Base-by-base conservation (phyloP, 2,329 filamentous ascomycete species). In the Venturiaceae sp. region DNA sequence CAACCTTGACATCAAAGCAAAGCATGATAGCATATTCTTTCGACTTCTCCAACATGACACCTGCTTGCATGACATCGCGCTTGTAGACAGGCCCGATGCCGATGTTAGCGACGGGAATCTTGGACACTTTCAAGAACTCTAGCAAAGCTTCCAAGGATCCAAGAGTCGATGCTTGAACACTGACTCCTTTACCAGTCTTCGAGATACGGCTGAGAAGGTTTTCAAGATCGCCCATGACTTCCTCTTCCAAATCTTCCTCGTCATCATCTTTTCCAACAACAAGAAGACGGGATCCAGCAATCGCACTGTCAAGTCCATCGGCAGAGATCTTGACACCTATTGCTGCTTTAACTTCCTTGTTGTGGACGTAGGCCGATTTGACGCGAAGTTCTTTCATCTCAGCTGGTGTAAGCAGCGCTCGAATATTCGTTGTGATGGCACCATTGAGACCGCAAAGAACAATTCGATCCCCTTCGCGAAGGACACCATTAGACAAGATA, bases 281-380 rank as follows among this genome's bases (percentile, higher is more conserved):
- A 66, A 99, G 84, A 66, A 99, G 80, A 64, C 95, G 86, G 21
- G 95, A 99, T 71, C 94, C 94, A 62, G 94, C 94, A 72, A 99
- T 97, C 65, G 95, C 94, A 62, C 90, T 87, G 72, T 99, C 94
- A 23, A 99, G 87, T 63, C 92, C 91, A 66, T 96, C 95, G 47
- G 92, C 94, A 63, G 91, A 91, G 70, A 99, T 97, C 83, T 99
- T 99, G 73, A 99, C 90, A 87, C 94, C 94, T 68, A 99, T 83
- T 8, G 94, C 91, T 21, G 95, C 94, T 80, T 96, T 99, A 77
- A 96, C 92, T 73, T 96, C 91, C 79, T 99, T 97, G 79, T 99
- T 96, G 79, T 99, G 95, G 32, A 99, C 92, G 68, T 99, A 99
- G 62, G 86, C 83, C 3, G 92, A 96, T 77, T 97, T 97, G 67